Evolutionary conservation across 805 yeast genomes (phyloP), one percentile per base, ranked within the genome.

Genomic region (Yamadazyma kitorensis): DNA sequence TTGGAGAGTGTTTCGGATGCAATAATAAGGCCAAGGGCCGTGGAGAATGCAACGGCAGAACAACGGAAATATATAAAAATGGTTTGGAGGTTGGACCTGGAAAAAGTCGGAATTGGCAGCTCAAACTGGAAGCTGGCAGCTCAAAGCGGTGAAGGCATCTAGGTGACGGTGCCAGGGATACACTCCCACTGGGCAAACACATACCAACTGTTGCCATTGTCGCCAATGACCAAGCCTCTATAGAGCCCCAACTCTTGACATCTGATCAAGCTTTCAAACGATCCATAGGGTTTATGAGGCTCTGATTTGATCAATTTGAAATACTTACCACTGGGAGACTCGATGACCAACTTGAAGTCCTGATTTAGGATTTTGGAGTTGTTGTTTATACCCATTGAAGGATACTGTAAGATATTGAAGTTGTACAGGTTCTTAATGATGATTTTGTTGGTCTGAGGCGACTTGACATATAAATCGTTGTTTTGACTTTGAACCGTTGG

Each of bases 111-210:
- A n/a, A n/a, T n/a, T n/a, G n/a, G n/a, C n/a, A n/a, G n/a, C n/a
- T n/a, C n/a, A n/a, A n/a, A 19, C 22, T 19, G 22, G 22, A 10
- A 10, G 22, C 9, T 10, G 22, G 7, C 9, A 10, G 22, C 22
- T 7, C 22, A 19, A 6, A 19, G 22, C 22, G 7, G 9, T 7
- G 22, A 6, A 19, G 9, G 10, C 22, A 19, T 7, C 17, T 29
- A 29, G 17, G 31, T 41, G 17, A 47, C 47, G 10, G 41, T 34
- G 3, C 51, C 52, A 4, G 55, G 54, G 13, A 63, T 55, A 56
- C 91, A 82, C 20, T 67, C 65, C 98, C 98, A 91, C 57, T 88
- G 96, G 10, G 95, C 88, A 60, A 86, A 87, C 3, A 85, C 86
- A 49, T 87, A 82, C 86, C 95, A 86, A 34, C 87, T 80, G 35